Percentiles rank a stretch among this genome's conserved stretches.
phyloP scores from a whole-genome alignment of 306 rosid genomes.

The Fagus sylvatica region DNA sequence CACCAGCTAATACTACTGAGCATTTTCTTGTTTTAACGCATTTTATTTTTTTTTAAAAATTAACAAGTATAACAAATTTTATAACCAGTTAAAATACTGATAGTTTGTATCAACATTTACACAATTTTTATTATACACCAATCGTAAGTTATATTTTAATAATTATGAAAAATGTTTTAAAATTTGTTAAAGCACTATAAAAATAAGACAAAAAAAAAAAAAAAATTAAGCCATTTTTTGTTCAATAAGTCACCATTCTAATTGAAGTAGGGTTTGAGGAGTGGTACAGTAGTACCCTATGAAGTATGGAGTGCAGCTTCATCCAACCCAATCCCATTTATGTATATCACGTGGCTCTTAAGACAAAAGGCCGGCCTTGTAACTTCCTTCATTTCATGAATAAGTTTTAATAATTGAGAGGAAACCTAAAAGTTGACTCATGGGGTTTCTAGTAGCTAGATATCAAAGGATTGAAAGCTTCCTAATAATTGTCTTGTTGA shows the following conservation, averaged over 20 bases:
- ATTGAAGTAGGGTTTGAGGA: background rate
- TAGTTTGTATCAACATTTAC: background rate
- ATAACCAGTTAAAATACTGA: too few relatives aligned
- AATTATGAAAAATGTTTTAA: too few relatives aligned
- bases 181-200: too few relatives aligned
- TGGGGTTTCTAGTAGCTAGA: background rate
- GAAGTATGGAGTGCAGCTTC: background rate
- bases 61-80: too few relatives aligned
- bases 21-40: background rate
- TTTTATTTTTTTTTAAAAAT: too few relatives aligned
- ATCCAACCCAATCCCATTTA: background rate
- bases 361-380: background rate
- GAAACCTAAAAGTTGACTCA: background rate
- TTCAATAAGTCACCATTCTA: too few relatives aligned
- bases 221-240: too few relatives aligned
- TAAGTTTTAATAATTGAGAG: background rate
- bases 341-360: background rate
- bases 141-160: too few relatives aligned
- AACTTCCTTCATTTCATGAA: background rate
- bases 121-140: too few relatives aligned
- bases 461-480: background rate
- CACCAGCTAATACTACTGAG: background rate
- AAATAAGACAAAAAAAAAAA: too few relatives aligned
- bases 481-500: background rate
- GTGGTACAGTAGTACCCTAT: background rate